Percentiles rank a stretch among this genome's conserved stretches.
phyloP scores from a whole-genome alignment of 116 monocot genomes.

The Phalaenopsis hybrid region DNA sequence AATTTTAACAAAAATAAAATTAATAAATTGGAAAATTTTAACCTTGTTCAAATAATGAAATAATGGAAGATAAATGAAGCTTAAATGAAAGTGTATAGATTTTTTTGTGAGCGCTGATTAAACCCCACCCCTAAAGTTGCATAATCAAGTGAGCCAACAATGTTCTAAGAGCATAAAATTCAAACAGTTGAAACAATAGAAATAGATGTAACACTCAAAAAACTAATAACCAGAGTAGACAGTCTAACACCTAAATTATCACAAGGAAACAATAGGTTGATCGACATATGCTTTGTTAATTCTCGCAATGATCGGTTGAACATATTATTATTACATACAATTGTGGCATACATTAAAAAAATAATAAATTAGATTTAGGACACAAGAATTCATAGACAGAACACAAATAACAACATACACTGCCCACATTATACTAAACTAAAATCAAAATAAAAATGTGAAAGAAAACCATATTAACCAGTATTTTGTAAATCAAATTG shows the following conservation, averaged over 20 bases:
- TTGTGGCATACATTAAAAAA: background rate
- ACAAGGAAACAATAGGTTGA: background rate
- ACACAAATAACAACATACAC: background rate
- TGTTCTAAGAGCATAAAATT: background rate
- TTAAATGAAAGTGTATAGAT: background rate
- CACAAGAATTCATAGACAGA: background rate
- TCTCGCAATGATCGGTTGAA: no score
- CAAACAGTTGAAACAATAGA: background rate
- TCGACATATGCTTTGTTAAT: background rate
- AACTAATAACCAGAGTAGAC: background rate
- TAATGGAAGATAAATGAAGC: background rate
- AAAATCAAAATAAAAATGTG: slow-evolving; percentile 1
- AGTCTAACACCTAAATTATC: background rate
- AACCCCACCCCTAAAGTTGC: background rate
- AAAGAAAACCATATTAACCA: background rate
- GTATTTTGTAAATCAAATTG: background rate
- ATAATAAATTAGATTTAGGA: background rate
- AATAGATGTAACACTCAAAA: background rate
- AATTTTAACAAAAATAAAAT: background rate
- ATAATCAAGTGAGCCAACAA: background rate
- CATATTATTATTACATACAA: background rate
- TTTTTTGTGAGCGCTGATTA: background rate
- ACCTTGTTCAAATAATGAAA: background rate
- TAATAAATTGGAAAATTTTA: background rate
- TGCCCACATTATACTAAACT: background rate